Evolutionary conservation across 2,329 filamentous ascomycete species (phyloP), one percentile per base, ranked within the genome.

Genomic region (Davidsoniella eucalypti): DNA sequence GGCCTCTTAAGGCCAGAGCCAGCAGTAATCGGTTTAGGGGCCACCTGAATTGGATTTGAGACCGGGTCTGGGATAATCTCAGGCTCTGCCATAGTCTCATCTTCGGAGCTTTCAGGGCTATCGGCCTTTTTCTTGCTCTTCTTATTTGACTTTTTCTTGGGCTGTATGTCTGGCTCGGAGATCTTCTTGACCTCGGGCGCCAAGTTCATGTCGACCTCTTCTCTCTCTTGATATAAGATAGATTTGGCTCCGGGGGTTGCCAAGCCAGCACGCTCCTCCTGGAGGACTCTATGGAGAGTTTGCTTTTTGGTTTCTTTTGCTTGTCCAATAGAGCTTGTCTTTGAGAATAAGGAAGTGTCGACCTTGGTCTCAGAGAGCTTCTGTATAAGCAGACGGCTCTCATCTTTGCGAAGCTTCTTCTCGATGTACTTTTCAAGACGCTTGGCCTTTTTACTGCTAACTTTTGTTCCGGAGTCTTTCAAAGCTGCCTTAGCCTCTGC

Each of bases 321-420:
- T 56, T 81, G 78, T 1, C 88, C 88, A 7, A 96, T 66, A 52
- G 78, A 78, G 56, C 78, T 84, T 48, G 82, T 84, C 62, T 87
- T 94, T 52, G 79, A 73, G 54, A 94, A 82, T 17, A 87, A 68
- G 54, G 76, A 85, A 1, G 86, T 94, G 61, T 96, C 88, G 56
- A 92, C 76, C 60, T 83, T 87, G 50, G 78, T 73, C 54, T 78
- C 72, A 16, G 85, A 84, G 23, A 98, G 72, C 61, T 92, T 88
- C 61, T 84, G 84, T 58, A 96, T 72, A 26, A 98, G 69, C 51
- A 80, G 83, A 25, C 85, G 72, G 59, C 86, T 94, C 64, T 96
- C 90, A 61, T 98, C 92, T 64, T 94, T 95, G 64, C 81, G 84
- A 43, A 98, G 70, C 71, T 98, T 98, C 52, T 76, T 92, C 59